A percentile compares a stretch with the other conserved stretches of the same genome.
These are phyloP conservation scores for Myxozyma melibiosi DNA, from an alignment of 805 yeast genomes.

Conservation along the genomic window DNA sequence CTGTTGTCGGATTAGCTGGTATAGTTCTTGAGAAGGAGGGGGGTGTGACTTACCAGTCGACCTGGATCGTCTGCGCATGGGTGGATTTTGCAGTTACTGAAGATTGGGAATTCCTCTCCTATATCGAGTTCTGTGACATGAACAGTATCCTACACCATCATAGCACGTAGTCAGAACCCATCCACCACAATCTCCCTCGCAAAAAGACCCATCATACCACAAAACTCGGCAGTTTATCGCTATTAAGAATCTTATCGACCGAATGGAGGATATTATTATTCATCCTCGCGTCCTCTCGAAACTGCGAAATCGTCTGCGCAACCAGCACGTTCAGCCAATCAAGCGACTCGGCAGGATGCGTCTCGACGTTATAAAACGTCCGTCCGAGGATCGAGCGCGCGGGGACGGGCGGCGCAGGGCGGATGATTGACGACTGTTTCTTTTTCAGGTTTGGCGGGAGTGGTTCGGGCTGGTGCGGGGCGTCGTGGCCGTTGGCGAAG, in stretches of 20 bases:
- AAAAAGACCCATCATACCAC: conserved; percentile 40
- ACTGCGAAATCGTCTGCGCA: conserved; percentile 86
- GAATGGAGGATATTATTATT: conserved; percentile 84
- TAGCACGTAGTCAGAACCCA: neutral
- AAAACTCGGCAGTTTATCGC: conserved; percentile 74
- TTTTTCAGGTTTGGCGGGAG: conserved; percentile 6
- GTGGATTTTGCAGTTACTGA: conserved; percentile 85
- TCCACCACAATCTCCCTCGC: neutral
- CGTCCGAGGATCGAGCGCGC: conserved; percentile 68
- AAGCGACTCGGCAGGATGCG: conserved; percentile 84
- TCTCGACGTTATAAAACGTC: conserved; percentile 86
- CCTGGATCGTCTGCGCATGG: conserved; percentile 56
- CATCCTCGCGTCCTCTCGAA: conserved; percentile 83
- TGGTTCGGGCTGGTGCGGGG: neutral
- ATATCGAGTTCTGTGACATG: conserved; percentile 84
- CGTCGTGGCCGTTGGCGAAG: conserved; percentile 41
- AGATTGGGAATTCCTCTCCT: conserved; percentile 94
- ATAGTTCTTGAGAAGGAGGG: neutral
- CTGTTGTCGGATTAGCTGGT: neutral
- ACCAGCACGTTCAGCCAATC: conserved; percentile 96
- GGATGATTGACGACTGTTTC: conserved; percentile 33
- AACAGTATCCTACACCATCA: conserved; percentile 55
- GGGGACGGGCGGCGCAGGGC: conserved; percentile 33
- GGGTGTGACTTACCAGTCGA: conserved; percentile 42
- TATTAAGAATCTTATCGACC: conserved; percentile 63